Conservation (phyloP, 768 basidiomycete species). For the Crucibulum laeve region DNA sequence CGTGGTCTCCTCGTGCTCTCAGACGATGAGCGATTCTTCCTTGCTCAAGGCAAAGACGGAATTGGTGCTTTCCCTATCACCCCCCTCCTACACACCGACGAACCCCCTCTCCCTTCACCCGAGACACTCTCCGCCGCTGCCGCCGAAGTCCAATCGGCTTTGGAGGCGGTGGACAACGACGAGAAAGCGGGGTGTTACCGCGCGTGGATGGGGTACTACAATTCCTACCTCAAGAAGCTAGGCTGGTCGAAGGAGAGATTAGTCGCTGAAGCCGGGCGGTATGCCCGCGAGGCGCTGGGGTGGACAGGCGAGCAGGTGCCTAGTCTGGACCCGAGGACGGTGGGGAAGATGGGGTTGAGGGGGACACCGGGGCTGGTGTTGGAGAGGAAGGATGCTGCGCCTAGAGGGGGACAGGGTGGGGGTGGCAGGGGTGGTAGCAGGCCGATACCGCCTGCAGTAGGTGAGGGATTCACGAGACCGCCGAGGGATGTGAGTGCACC, state of each 20-base stretch:
- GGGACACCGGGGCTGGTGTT: not conserved
- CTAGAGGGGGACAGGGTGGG: not conserved
- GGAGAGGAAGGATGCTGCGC: not conserved
- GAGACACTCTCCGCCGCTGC: slow-evolving; percentile 12
- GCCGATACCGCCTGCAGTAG: too few relatives aligned
- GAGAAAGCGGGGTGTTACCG: slow-evolving; percentile 48
- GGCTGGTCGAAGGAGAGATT: slow-evolving; percentile 33
- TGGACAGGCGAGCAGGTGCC: slow-evolving; percentile 31
- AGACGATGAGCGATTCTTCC: slow-evolving; percentile 45
- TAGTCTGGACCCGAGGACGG: slow-evolving; percentile 34
- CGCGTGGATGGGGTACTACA: slow-evolving; percentile 57
- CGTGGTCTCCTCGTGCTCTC: slow-evolving; percentile 54
- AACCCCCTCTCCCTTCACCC: slow-evolving; percentile 16
- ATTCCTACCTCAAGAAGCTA: slow-evolving; percentile 29
- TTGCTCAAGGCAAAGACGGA: slow-evolving; percentile 31
- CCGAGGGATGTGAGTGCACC: too few relatives aligned
- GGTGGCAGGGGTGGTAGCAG: not conserved
- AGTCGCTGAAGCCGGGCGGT: slow-evolving; percentile 35
- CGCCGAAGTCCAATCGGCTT: slow-evolving; percentile 15
- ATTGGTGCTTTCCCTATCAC: slow-evolving; percentile 30
- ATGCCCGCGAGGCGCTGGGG: slow-evolving; percentile 29
- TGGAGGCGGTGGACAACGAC: slow-evolving; percentile 29
- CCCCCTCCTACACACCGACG: slow-evolving; percentile 31
- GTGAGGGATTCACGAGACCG: too few relatives aligned
- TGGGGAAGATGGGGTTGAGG: slow-evolving; percentile 40